These are phyloP conservation scores for Auriculariales sp. DNA, from an alignment of 768 basidiomycete genomes.

Conservation along the genomic window DNA sequence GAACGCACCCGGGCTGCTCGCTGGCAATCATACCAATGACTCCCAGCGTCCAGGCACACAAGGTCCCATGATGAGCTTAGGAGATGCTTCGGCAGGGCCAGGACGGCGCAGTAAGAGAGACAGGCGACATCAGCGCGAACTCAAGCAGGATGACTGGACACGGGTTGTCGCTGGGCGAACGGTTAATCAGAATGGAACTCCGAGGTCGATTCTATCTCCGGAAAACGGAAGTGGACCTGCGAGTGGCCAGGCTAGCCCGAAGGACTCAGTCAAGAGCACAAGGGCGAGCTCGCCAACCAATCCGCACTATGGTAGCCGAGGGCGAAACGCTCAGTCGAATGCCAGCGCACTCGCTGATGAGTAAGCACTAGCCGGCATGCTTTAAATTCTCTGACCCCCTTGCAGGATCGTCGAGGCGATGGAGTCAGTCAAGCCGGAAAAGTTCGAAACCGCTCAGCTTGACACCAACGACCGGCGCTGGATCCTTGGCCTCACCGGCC, in stretches of 20 bases:
- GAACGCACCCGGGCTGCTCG: too few relatives aligned
- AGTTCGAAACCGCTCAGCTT: constrained; percentile 61
- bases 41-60: neutral
- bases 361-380: constrained; percentile 25
- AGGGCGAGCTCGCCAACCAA: constrained; percentile 10
- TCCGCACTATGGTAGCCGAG: constrained; percentile 15
- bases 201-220: constrained; percentile 22
- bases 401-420: constrained; percentile 62
- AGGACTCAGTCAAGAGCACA: constrained; percentile 3
- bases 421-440: constrained; percentile 45
- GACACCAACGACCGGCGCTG: constrained; percentile 44
- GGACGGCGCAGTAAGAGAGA: too few relatives aligned
- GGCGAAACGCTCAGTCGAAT: constrained; percentile 19
- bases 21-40: neutral
- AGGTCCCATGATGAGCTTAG: neutral
- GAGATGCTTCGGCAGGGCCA: neutral
- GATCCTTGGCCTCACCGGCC: constrained; percentile 75
- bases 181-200: constrained; percentile 21
- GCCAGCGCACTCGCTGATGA: constrained; percentile 55
- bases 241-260: constrained; percentile 6
- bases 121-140: neutral
- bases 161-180: neutral
- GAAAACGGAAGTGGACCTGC: constrained; percentile 5
- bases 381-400: constrained; percentile 3
- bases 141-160: neutral